A percentile compares a stretch with the other conserved stretches of the same genome.
These are phyloP conservation scores for Phytophthora macrochlamydospora DNA, from an alignment of 352 stramenopile genomes.

Conservation along the genomic window DNA sequence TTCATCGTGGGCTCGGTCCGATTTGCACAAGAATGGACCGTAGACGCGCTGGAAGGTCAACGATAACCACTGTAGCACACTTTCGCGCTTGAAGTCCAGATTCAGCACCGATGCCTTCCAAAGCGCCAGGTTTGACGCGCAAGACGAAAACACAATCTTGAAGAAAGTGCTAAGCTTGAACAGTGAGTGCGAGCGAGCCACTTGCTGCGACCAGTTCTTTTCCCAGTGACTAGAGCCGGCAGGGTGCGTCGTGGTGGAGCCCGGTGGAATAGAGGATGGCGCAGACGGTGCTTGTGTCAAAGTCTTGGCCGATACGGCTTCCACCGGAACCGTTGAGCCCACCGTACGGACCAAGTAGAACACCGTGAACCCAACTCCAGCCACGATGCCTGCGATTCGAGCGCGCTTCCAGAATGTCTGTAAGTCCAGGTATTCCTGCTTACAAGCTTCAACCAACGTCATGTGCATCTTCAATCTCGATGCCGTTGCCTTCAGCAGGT, in stretches of 20 bases:
- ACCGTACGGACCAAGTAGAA: constrained; percentile 84
- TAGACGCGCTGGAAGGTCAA: constrained; percentile 78
- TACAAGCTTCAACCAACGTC: constrained; percentile 76
- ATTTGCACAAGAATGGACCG: constrained; percentile 72
- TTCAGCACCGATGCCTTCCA: constrained; percentile 74
- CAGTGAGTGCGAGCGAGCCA: constrained; percentile 64
- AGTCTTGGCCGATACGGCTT: constrained; percentile 39
- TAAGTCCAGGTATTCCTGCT: constrained; percentile 77
- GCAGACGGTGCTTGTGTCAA: constrained; percentile 11
- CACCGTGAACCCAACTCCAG: constrained; percentile 62
- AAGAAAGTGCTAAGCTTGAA: constrained; percentile 77
- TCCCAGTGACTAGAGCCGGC: constrained; percentile 52
- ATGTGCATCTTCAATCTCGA: constrained; percentile 87
- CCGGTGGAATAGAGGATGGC: constrained; percentile 1
- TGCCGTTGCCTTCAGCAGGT: constrained; percentile 79
- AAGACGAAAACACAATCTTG: constrained; percentile 74
- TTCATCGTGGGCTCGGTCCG: constrained; percentile 78
- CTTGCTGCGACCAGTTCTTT: constrained; percentile 80
- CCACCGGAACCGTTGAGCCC: constrained; percentile 28
- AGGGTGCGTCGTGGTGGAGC: constrained; percentile 6
- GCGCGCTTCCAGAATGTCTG: constrained; percentile 77
- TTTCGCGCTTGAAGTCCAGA: constrained; percentile 70
- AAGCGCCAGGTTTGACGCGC: constrained; percentile 65
- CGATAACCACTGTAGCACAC: constrained; percentile 78
- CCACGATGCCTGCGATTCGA: constrained; percentile 64